Percentiles rank a stretch among this genome's conserved stretches.
These are phyloP conservation scores for Exophiala viscosa DNA, from an alignment of 2,329 filamentous ascomycete genomes.

Conservation along the genomic window DNA sequence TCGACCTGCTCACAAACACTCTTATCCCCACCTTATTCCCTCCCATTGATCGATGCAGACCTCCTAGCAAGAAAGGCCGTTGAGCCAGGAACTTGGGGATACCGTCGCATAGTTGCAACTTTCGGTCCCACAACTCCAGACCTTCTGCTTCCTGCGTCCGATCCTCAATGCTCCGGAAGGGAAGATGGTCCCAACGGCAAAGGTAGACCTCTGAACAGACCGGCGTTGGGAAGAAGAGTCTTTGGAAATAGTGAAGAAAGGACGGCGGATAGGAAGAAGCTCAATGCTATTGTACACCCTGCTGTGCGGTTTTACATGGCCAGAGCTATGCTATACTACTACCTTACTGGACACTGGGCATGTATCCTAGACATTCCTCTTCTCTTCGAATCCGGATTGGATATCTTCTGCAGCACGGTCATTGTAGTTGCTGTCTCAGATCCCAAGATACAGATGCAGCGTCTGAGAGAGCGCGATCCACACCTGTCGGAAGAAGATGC, in stretches of 20 bases:
- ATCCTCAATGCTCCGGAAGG: slow-evolving; percentile 32
- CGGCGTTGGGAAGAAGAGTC: slow-evolving; percentile 76
- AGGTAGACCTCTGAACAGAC: slow-evolving; percentile 75
- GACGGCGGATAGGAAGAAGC: slow-evolving; percentile 65
- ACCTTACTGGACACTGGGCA: slow-evolving; percentile 75
- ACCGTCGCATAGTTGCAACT: slow-evolving; percentile 74
- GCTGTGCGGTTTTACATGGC: slow-evolving; percentile 83
- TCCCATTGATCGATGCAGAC: slow-evolving; percentile 93
- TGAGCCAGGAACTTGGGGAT: slow-evolving; percentile 82
- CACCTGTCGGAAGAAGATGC: slow-evolving; percentile 84
- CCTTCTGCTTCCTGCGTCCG: slow-evolving; percentile 63
- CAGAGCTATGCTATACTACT: slow-evolving; percentile 66
- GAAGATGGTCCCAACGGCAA: slow-evolving; percentile 41
- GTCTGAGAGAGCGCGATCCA: slow-evolving; percentile 69
- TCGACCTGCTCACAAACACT: slow-evolving; percentile 88
- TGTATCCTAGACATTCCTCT: slow-evolving; percentile 90
- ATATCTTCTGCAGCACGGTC: slow-evolving; percentile 78
- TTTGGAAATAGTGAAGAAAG: slow-evolving; percentile 75
- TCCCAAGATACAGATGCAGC: slow-evolving; percentile 73
- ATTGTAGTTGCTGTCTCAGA: slow-evolving; percentile 83
- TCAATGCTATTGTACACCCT: slow-evolving; percentile 91
- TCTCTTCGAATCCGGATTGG: slow-evolving; percentile 83
- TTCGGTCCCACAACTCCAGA: slow-evolving; percentile 83
- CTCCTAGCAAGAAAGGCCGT: slow-evolving; percentile 88
- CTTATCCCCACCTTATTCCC: slow-evolving; percentile 71